These are phyloP conservation scores for Orbilia ellipsospora DNA, from an alignment of 2,329 filamentous ascomycete species.

Conservation along the genomic window DNA sequence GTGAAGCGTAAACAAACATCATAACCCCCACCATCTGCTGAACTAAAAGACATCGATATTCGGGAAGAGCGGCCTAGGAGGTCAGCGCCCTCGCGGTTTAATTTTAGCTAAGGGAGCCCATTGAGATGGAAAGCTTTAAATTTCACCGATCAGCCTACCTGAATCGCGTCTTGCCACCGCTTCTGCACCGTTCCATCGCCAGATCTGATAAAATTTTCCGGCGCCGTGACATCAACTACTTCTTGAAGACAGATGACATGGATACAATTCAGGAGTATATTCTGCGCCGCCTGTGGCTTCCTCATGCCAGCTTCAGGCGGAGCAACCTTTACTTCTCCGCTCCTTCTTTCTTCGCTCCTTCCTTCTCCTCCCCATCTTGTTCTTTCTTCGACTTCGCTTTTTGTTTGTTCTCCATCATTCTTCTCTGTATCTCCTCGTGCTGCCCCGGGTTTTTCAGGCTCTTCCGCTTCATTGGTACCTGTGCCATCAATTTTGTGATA, in stretches of 20 bases:
- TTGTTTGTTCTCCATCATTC: neutral
- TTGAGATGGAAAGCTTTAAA: neutral
- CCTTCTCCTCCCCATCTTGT: neutral
- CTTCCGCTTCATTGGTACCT: neutral
- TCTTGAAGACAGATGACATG: slow-evolving; percentile 94
- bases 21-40: slow-evolving; percentile 89
- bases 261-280: slow-evolving; percentile 66
- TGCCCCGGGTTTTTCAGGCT: neutral
- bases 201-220: slow-evolving; percentile 82
- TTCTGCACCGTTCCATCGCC: slow-evolving; percentile 76
- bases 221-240: slow-evolving; percentile 84
- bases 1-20: slow-evolving; percentile 85
- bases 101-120: slow-evolving; percentile 28
- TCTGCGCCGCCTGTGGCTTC: neutral
- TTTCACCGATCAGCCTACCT: slow-evolving; percentile 49
- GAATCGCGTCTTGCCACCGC: slow-evolving; percentile 82
- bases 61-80: slow-evolving; percentile 75
- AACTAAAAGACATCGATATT: slow-evolving; percentile 79
- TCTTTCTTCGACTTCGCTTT: neutral
- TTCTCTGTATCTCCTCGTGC: neutral
- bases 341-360: neutral
- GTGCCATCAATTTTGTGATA: neutral
- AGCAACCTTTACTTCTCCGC: neutral
- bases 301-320: too few relatives aligned
- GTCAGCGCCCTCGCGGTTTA: slow-evolving; percentile 32